Percentiles rank a stretch among this genome's conserved stretches.
phyloP scores from a whole-genome alignment of 2,329 filamentous ascomycete genomes.

The Capronia coronata region DNA sequence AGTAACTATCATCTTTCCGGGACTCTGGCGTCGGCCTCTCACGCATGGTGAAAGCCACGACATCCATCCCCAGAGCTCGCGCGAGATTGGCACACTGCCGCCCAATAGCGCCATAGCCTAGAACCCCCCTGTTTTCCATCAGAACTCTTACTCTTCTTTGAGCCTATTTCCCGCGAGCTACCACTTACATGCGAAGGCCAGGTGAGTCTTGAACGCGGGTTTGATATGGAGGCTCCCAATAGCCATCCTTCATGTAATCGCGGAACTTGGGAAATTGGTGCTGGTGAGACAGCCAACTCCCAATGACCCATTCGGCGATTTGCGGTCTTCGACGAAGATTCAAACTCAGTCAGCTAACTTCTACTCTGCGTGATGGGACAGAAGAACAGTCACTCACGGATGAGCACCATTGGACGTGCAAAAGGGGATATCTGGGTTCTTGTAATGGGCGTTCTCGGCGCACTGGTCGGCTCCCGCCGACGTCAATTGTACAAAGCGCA shows the following conservation, averaged over 20 bases:
- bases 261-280: conserved; percentile 33
- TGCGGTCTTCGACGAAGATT: conserved; percentile 31
- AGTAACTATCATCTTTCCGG: conserved; percentile 57
- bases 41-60: conserved; percentile 67
- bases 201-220: conserved; percentile 17
- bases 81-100: conserved; percentile 41
- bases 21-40: conserved; percentile 60
- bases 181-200: conserved; percentile 20
- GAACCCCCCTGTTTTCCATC: conserved; percentile 46
- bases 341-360: neutral
- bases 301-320: conserved; percentile 41
- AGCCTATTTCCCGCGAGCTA: no score
- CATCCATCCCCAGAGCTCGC: conserved; percentile 59
- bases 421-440: conserved; percentile 35
- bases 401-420: conserved; percentile 41
- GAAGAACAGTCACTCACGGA: conserved; percentile 32
- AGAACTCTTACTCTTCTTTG: neutral
- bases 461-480: conserved; percentile 44
- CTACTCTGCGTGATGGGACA: neutral
- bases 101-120: conserved; percentile 58
- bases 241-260: conserved; percentile 30
- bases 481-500: conserved; percentile 43
- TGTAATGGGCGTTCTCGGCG: conserved; percentile 34
- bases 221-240: conserved; percentile 30
- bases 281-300: conserved; percentile 33